Conservation (phyloP, 106 monocot genomes). For the Dendrobium nobile region DNA sequence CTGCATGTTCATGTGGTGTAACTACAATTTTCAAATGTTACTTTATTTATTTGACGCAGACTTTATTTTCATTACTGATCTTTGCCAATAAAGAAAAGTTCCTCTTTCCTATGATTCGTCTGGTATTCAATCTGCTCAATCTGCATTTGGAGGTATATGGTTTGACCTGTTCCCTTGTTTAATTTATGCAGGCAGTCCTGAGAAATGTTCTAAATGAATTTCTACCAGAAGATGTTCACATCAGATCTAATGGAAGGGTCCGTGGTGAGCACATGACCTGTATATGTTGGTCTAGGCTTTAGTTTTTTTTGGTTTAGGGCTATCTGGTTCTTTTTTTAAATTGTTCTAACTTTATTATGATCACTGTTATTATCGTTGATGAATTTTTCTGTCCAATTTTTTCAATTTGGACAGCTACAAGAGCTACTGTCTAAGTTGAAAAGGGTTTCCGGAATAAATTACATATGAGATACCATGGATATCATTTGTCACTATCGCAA, state of each 20-base stretch:
- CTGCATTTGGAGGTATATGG: neutral
- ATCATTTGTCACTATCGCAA: neutral
- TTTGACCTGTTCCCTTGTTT: slow-evolving; percentile 7
- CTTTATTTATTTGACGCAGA: too few relatives aligned
- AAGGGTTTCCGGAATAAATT: neutral
- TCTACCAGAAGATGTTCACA: slow-evolving; percentile 83
- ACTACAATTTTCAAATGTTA: too few relatives aligned
- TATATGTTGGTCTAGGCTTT: slow-evolving; percentile 5
- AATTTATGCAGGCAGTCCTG: slow-evolving; percentile 59
- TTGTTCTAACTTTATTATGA: neutral
- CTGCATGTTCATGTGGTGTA: too few relatives aligned
- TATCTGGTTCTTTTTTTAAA: neutral
- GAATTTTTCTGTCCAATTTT: neutral
- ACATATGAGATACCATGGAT: neutral
- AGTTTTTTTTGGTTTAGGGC: neutral
- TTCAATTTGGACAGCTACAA: neutral
- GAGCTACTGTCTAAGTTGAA: neutral
- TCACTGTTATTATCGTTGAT: neutral
- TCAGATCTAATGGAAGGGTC: slow-evolving; percentile 71
- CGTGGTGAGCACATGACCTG: slow-evolving; percentile 44
- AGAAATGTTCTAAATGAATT: slow-evolving; percentile 62
- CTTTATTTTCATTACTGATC: neutral
- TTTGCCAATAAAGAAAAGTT: neutral
- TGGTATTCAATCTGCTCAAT: neutral
- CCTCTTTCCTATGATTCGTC: neutral